phyloP scores from a whole-genome alignment of 768 basidiomycete genomes.

The Leccinellum rugosiceps region DNA sequence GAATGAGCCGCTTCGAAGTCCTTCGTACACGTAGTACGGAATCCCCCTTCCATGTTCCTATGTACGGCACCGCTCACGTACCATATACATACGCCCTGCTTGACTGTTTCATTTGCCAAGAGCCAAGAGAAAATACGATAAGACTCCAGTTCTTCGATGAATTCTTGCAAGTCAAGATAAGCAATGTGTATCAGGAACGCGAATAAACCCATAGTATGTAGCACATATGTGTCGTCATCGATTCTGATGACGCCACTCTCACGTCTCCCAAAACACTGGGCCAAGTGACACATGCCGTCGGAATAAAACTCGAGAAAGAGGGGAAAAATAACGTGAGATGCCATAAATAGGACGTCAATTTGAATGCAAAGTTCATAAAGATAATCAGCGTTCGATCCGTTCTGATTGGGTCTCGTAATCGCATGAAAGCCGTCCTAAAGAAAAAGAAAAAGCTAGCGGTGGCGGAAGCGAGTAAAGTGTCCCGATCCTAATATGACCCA shows the following conservation, averaged over 20 bases:
- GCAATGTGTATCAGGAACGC: neutral
- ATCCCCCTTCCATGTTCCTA: neutral
- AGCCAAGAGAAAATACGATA: neutral
- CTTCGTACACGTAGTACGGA: neutral
- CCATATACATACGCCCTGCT: neutral
- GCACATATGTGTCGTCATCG: neutral
- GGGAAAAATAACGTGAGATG: conserved; percentile 10
- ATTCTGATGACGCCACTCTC: neutral
- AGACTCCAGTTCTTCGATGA: neutral
- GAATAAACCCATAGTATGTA: neutral
- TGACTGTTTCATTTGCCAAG: neutral
- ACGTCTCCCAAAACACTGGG: too few relatives aligned
- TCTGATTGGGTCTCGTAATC: conserved; percentile 7
- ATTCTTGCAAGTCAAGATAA: neutral
- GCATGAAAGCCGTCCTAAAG: neutral
- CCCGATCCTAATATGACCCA: neutral
- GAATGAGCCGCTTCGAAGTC: neutral
- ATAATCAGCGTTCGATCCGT: conserved; percentile 17
- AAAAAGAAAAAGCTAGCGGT: neutral
- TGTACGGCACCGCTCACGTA: neutral
- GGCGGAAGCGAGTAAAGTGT: conserved; percentile 1
- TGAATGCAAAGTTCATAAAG: conserved; percentile 20
- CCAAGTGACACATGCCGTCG: neutral
- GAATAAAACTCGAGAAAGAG: neutral
- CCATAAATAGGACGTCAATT: conserved; percentile 24